Base-by-base conservation (phyloP, 1,139 yeast species). In the Ogataea hybrid region DNA sequence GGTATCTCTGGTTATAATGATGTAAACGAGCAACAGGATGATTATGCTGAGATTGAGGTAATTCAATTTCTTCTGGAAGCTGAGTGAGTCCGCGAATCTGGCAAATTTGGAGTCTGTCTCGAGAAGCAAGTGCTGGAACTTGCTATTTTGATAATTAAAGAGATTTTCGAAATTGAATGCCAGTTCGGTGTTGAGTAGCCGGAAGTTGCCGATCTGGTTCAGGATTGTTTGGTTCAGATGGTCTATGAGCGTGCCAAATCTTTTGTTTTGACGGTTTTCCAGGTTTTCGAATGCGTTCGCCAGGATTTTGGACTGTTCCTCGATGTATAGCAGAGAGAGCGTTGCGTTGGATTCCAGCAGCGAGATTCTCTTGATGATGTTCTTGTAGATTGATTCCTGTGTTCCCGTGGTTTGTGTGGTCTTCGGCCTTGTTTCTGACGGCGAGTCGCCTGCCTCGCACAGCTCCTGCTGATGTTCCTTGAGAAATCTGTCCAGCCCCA, bases 321-420 rank as follows among this genome's bases (percentile, higher is more conserved):
- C 96, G 45, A 89, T 81, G 59, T 89, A 89, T 15, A 85, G 65
- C 28, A 88, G 69, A 0, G 96, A 86, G 35, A 89, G 64, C 1
- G 92, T 80, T 0, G 96, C 89, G 62, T 85, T 85, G 2, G 87
- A 75, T 57, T 90, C 97, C 28, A 90, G 64, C 8, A 83, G 64
- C 1, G 82, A 69, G 12, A 90, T 63, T 37, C 97, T 65, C 54
- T 88, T 89, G 71, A 87, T 80, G 37, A 90, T 87, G 53, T 85
- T 88, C 57, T 85, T 86, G 66, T 86, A 89, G 33, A 90, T 83
- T 0, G 96, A 87, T 51, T 89, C 97, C 57, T 88, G 96, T 2
- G 79, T 67, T 20, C 36, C 41, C 1, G 72, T 66, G 30, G 47
- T 40, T 22, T 43, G 40, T n/a, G 44, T 41, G 14, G 43, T 39